Base-by-base conservation (phyloP, 106 monocot species). In the Narthecium ossifragum region DNA sequence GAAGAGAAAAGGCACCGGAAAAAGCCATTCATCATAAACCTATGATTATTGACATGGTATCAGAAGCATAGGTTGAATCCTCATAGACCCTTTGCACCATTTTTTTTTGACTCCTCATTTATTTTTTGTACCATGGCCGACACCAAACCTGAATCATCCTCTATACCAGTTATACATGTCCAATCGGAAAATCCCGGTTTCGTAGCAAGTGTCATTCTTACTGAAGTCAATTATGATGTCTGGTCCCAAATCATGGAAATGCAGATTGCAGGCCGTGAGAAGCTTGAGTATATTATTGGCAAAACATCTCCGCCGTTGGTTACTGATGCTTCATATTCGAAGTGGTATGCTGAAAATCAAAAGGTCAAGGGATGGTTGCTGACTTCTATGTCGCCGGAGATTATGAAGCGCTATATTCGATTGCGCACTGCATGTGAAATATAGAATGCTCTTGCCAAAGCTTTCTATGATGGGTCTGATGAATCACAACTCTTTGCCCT, bases 201-300 rank as follows among this genome's bases (percentile, higher is more conserved):
- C n/a, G n/a, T n/a, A n/a, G n/a, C n/a, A n/a, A n/a, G n/a, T n/a
- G n/a, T 36, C 13, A 1, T 30, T 1, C 34, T 58, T 8, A 22
- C 1, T 11, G n/a, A 47, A 31, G 10, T 20, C 1, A 61, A 32
- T 31, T 61, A 47, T 8, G 29, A 30, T 31, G 7, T 61, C 2
- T 46, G 61, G 29, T 32, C 30, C 17, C 30, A 61, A 22, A 12
- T 61, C n/a, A 25, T 61, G 61, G 46, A 61, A 18, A 61, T 47
- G 61, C 61, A 47, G 5, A 58, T 46, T n/a, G 17, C 18, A 7
- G 45, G n/a, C n/a, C 17, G 46, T 1, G 26, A 61, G 4, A 46
- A 61, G 27, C 15, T 27, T 14, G 24, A 8, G 10, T 61, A 29
- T 10, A 15, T 61, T 46, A 28, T 5, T 4, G 24, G 47, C 1